Evolutionary conservation across 2,329 filamentous ascomycete species (phyloP).

Genomic region (Blumeria graminis): DNA sequence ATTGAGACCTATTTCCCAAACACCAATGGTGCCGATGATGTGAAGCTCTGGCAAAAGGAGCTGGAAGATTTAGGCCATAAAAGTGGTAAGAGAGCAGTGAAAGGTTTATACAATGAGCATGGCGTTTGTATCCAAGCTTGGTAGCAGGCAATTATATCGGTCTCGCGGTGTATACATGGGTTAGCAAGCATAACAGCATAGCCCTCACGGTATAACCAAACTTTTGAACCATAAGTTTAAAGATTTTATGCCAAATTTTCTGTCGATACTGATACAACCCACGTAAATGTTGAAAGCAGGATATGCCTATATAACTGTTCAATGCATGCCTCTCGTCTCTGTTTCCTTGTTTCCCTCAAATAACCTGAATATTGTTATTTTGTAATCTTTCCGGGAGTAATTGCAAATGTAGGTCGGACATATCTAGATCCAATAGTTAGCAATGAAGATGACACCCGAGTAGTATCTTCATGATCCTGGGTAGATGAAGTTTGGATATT

Average conservation of each 20-base stretch:
- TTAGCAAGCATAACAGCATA: too few species aligned
- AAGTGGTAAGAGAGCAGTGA: neutral
- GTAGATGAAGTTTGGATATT: too few species aligned
- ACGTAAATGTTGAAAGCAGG: too few species aligned
- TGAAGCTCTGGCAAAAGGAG: neutral
- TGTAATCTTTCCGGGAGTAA: slow-evolving; percentile 28
- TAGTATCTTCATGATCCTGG: neutral
- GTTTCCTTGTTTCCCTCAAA: too few species aligned
- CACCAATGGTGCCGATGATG: neutral
- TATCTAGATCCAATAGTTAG: slow-evolving; percentile 26
- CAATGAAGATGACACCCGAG: too few species aligned
- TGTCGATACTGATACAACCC: too few species aligned
- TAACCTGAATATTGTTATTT: slow-evolving; percentile 5
- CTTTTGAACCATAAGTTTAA: too few species aligned
- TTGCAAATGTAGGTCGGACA: slow-evolving; percentile 56
- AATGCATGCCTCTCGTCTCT: too few species aligned
- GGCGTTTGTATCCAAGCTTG: neutral
- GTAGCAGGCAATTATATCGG: neutral
- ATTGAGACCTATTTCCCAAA: slow-evolving; percentile 3
- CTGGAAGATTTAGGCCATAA: neutral
- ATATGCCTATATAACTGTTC: too few species aligned
- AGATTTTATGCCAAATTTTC: too few species aligned
- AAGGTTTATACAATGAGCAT: neutral
- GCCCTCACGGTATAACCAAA: too few species aligned
- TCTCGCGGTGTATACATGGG: neutral